Conservation (phyloP, 2,329 filamentous ascomycete genomes). For the Raffaelea deltoideospora region DNA sequence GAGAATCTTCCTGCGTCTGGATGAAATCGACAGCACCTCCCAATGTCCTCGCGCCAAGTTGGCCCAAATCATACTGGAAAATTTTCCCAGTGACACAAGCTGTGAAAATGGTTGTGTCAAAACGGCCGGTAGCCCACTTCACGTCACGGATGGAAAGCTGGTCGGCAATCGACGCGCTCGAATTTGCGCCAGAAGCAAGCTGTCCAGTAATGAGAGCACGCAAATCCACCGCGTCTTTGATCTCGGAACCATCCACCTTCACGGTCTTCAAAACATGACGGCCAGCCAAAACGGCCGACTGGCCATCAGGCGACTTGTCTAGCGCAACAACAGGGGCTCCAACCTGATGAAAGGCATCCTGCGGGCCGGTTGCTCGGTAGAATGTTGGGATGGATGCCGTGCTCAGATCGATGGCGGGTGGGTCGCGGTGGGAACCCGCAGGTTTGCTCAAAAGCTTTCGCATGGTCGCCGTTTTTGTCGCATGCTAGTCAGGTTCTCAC, state of each 20-base stretch:
- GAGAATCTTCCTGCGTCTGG: constrained; percentile 43
- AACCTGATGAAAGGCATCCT: constrained; percentile 36
- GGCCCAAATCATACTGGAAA: constrained; percentile 45
- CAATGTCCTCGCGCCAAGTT: constrained; percentile 27
- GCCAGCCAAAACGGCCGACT: constrained; percentile 40
- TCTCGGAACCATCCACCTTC: constrained; percentile 34
- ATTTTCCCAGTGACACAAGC: constrained; percentile 50
- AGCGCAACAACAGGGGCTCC: constrained; percentile 40
- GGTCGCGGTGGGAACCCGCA: constrained; percentile 28
- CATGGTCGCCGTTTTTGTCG: too few relatives aligned
- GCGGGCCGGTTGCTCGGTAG: constrained; percentile 38
- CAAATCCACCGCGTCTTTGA: constrained; percentile 43
- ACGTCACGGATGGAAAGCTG: constrained; percentile 50
- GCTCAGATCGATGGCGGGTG: constrained; percentile 26
- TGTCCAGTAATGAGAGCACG: constrained; percentile 38
- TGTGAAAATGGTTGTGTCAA: constrained; percentile 40
- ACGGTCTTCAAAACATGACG: constrained; percentile 47
- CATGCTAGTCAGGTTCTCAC: too few relatives aligned
- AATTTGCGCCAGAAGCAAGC: constrained; percentile 24
- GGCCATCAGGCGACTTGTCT: constrained; percentile 42
- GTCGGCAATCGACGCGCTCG: constrained; percentile 26
- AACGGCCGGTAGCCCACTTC: constrained; percentile 35
- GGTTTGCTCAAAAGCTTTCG: constrained; percentile 44
- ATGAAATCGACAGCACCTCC: constrained; percentile 32
- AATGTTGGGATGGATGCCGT: constrained; percentile 27